Base-by-base conservation (phyloP, 2,329 filamentous ascomycete genomes). In the Venturia carpophila region DNA sequence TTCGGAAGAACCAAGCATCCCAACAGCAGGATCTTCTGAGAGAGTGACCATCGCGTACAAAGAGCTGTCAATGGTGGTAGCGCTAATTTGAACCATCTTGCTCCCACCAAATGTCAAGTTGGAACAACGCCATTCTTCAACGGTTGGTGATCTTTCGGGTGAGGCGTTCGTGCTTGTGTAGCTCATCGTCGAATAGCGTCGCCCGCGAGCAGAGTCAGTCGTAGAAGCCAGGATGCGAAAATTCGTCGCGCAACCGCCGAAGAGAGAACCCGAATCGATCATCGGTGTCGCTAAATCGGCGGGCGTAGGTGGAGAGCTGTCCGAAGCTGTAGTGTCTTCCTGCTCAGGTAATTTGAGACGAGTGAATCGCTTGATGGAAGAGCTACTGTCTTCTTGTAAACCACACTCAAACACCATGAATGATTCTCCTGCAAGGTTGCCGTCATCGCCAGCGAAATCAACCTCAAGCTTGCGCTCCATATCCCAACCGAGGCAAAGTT, bases 401-500 rank as follows among this genome's bases (percentile, higher is more conserved):
- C 90, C 91, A 70, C 88, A 89, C 42, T 85, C 82, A 60, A 97
- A 81, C 2, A 96, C 82, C 34, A 95, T 80, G 47, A 96, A 79
- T 19, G 82, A 83, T 75, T 97, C 93, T 24, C 92, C 92, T 34
- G 87, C 87, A 61, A 87, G 84, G 64, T 84, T 79, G n/a, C 85
- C 84, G 75, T 94, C 89, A 69, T 92, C 90, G 24, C 85, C 86
- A 49, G 89, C 89, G 76, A 97, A 97, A 72, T 99, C 94, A 2
- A 96, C 91, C 70, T 94, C 88, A 2, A 97, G 79, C 67, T 80
- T 86, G 67, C 92, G 85, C 64, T 86, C 86, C 92, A 97, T 97
- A 71, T 97, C 90, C 93, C 94, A 97, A 2, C 89, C 89, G 66
- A 89, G 79, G 71, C 90, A 97, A 1, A 85, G 80, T 70, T 87